Evolutionary conservation across 2,329 filamentous ascomycete species (phyloP), one percentile per base, ranked within the genome.

Genomic region (Cylindrodendrum hubeiense): DNA sequence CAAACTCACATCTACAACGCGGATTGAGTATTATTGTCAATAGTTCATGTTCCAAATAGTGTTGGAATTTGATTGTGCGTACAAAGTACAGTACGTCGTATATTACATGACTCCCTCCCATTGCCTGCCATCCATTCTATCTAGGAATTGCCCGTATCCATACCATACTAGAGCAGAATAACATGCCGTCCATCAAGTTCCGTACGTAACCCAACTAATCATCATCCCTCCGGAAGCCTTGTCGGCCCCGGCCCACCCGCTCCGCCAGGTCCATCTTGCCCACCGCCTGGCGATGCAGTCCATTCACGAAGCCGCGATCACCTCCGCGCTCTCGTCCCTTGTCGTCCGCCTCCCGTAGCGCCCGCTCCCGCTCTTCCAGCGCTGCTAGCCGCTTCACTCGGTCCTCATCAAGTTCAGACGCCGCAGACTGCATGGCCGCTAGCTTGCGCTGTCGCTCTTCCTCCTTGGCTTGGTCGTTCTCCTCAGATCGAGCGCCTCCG

Each of bases 341-440:
- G 30, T 94, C 89, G 58, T 97, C 93, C 1, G 88, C 87, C 65
- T 93, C 89, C 13, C 86, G 84, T 47, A 89, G 87, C 19, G 82
- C 82, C 52, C 87, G 85, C 71, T 97, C 93, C 65, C 85, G 85
- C 67, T 89, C 87, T 24, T 88, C 89, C 19, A 95, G 81, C 1
- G 89, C 88, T 0, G 88, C 87, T 10, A 97, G 82, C 24, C 93
- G 87, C 64, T 87, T 85, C 68, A 88, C 87, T 33, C 94, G 89
- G 70, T 92, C 90, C n/a, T 83, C 76, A 71, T 95, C 92, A 51
- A 97, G 82, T 12, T 91, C 88, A 1, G 84, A 85, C 5, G 92
- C 92, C 28, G 89, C 90, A 19, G 86, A 86, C 76, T 93, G 91
- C 92, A 94, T 94, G 9, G 89, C 90, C 17, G 90, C 91, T 19